Evolutionary conservation across 1,284 basidiomycete species (phyloP).

Genomic region (Malassezia nana): DNA sequence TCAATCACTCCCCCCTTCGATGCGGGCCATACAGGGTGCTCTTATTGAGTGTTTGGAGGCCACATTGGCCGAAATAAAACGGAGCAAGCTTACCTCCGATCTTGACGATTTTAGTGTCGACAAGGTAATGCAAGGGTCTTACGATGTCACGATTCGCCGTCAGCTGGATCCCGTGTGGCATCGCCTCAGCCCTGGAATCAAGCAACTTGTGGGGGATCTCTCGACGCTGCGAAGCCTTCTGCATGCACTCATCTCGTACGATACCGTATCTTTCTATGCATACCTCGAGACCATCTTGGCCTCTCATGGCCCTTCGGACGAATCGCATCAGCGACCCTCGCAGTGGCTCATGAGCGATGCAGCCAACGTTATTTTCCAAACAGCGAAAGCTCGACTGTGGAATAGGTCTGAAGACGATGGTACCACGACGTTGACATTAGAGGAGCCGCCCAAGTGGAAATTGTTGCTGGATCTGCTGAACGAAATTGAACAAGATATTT

Average conservation of each 20-base stretch:
- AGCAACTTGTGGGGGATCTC: conserved; percentile 80
- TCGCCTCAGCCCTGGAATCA: conserved; percentile 80
- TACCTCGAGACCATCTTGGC: conserved; percentile 85
- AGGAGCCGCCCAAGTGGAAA: conserved; percentile 91
- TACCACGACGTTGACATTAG: conserved; percentile 55
- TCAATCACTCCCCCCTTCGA: conserved; percentile 71
- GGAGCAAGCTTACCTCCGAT: conserved; percentile 77
- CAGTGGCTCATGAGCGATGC: conserved; percentile 81
- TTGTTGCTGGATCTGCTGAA: conserved; percentile 72
- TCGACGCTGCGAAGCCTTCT: conserved; percentile 74
- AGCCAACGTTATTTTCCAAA: conserved; percentile 73
- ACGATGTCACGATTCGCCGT: conserved; percentile 76
- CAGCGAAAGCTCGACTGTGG: conserved; percentile 68
- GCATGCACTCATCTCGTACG: conserved; percentile 76
- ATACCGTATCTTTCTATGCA: conserved; percentile 77
- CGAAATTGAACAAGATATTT: conserved; percentile 81
- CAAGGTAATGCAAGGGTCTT: conserved; percentile 86
- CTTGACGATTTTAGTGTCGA: conserved; percentile 86
- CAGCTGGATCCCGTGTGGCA: conserved; percentile 94
- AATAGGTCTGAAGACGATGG: conserved; percentile 12
- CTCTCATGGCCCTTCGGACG: conserved; percentile 54
- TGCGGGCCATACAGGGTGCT: conserved; percentile 81
- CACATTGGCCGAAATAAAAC: conserved; percentile 80
- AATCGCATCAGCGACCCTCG: conserved; percentile 56
- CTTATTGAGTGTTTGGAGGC: conserved; percentile 90